phyloP scores from a whole-genome alignment of 441 rosid species.

The Arabidopsis hybrid region DNA sequence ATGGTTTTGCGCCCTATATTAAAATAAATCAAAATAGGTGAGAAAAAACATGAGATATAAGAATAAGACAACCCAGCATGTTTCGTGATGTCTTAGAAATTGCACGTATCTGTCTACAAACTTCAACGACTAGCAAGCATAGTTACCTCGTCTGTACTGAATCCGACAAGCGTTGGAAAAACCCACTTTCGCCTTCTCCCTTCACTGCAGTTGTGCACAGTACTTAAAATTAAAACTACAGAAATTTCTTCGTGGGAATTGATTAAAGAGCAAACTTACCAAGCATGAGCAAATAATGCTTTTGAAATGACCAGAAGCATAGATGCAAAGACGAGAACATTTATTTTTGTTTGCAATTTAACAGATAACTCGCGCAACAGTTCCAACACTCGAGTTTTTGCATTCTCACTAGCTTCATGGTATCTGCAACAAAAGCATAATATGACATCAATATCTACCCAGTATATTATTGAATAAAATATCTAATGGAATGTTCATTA shows the following conservation, averaged over 20 bases:
- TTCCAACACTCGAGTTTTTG: slow-evolving; percentile 78
- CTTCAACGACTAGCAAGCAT: slow-evolving; percentile 11
- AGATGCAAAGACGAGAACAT: slow-evolving; percentile 85
- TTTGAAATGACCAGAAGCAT: slow-evolving; percentile 92
- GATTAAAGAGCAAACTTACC: slow-evolving; percentile 53
- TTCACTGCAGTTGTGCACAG: slow-evolving; percentile 62
- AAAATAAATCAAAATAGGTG: slow-evolving; percentile 10
- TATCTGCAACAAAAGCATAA: slow-evolving; percentile 59
- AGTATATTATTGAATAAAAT: neutral
- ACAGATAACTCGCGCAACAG: slow-evolving; percentile 85
- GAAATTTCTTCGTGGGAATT: slow-evolving; percentile 11
- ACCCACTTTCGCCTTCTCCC: slow-evolving; percentile 96
- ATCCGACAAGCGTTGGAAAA: slow-evolving; percentile 74
- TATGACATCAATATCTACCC: slow-evolving; percentile 16
- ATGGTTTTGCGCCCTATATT: slow-evolving; percentile 32
- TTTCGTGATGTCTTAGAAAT: slow-evolving; percentile 5
- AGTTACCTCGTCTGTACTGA: slow-evolving; percentile 64
- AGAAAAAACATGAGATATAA: slow-evolving; percentile 24
- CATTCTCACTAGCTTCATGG: slow-evolving; percentile 84
- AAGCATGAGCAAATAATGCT: slow-evolving; percentile 92
- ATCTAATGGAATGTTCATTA: neutral
- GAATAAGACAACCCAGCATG: slow-evolving; percentile 8
- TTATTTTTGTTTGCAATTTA: slow-evolving; percentile 83
- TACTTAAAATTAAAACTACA: slow-evolving; percentile 17
- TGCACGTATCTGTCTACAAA: neutral